Evolutionary conservation across 2,329 filamentous ascomycete genomes (phyloP).

Genomic region (Elsinoe ampelina): DNA sequence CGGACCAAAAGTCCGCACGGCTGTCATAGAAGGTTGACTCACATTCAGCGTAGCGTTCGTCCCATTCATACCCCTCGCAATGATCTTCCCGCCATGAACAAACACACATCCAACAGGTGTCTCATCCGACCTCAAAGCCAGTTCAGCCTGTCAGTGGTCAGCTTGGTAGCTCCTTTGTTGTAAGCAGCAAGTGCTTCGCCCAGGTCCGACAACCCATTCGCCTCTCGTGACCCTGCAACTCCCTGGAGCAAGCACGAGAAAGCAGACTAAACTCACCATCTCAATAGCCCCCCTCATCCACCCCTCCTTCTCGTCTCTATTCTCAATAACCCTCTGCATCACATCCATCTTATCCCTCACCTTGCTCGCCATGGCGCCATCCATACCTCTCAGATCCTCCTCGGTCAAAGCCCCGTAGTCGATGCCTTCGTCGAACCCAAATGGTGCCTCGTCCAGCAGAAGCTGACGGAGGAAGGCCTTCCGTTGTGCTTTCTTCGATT

Average conservation of each 20-base stretch:
- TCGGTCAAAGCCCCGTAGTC: neutral
- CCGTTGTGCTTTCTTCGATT: neutral
- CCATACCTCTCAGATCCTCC: conserved; percentile 5
- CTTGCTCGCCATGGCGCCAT: neutral
- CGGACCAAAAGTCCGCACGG: neutral
- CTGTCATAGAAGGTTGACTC: conserved; percentile 20
- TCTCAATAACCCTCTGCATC: conserved; percentile 21
- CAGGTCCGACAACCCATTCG: no score
- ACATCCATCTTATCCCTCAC: conserved; percentile 13
- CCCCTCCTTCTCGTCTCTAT: conserved; percentile 42
- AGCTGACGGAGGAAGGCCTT: neutral
- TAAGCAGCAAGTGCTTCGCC: no score
- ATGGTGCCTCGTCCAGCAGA: neutral
- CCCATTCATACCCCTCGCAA: conserved; percentile 91
- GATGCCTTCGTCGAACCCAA: neutral
- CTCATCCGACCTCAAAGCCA: conserved; percentile 77
- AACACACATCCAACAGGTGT: conserved; percentile 96
- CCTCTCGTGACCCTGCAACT: no score
- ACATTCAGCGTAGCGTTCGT: conserved; percentile 77
- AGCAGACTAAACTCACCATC: conserved; percentile 52
- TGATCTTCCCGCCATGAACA: conserved; percentile 67
- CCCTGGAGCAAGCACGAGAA: neutral
- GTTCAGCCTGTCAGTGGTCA: conserved; percentile 54
- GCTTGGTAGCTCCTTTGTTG: neutral
- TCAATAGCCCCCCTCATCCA: conserved; percentile 81